Base-by-base conservation (phyloP, 2,329 filamentous ascomycete genomes). In the Colletotrichum sp. region DNA sequence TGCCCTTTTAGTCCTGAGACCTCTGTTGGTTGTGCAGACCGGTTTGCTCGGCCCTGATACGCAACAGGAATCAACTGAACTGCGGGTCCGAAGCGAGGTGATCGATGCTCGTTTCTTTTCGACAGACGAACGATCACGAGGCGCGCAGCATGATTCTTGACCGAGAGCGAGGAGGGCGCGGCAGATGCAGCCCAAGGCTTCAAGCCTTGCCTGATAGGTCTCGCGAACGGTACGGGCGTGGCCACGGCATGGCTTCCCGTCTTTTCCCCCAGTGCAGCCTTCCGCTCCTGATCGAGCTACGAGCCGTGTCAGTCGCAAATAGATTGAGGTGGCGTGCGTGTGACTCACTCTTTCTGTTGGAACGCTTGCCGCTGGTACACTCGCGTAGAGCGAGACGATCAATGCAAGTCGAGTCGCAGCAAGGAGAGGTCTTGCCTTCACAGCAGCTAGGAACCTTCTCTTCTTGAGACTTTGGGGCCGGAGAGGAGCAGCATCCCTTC, bases 111-210 rank as follows among this genome's bases (percentile, higher is more conserved):
- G 81, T 68, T 80, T 82, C 60, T 78, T 78, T 59, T 80, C 79
- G n/a, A 76, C 26, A 8, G 80, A 80, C 2, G 81, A 79, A 39
- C 80, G 79, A 16, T 81, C 77, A 16, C 75, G 80, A 26, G 80
- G 79, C 26, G 81, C 78, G 71, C 89, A 91, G 82, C 89, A 91
- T 0, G 89, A 85, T 77, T 91, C 88, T 71, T 89, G 84, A 0
- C 89, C 89, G 21, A 90, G 83, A 10, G 89, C 86, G 32, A 91
- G 76, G 18, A 91, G 85, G 24, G 88, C 85, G 21, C 89, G 86
- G 74, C 90, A 91, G 76, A 91, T 88, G 79, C 89, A 91, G 5
- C 89, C 89, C 2, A 91, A 80, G 6, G 88, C 86, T 60, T 86
- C 80, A 3, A 91, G 85, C 16, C 79, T 87, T 4, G 84, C 83